Evolutionary conservation across 371 early-diverging fungal species (phyloP).

Genomic region (Rhizopus delemar): DNA sequence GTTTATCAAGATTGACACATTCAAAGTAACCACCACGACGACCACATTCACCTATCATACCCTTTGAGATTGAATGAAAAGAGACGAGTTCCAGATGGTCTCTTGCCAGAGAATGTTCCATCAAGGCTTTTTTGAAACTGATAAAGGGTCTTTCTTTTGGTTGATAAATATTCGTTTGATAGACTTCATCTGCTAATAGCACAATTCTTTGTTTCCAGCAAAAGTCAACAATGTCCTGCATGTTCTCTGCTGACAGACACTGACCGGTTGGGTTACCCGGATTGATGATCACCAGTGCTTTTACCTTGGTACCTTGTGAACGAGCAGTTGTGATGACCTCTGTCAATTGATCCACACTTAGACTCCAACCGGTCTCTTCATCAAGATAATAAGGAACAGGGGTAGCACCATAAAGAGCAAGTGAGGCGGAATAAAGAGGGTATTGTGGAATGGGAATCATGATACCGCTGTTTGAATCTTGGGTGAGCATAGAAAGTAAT

Average conservation of each 20-base stretch:
- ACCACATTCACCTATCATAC: slow-evolving; percentile 98
- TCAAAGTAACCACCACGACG: slow-evolving; percentile 98
- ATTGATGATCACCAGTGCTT: slow-evolving; percentile 92
- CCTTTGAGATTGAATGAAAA: slow-evolving; percentile 96
- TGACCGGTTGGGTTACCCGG: slow-evolving; percentile 97
- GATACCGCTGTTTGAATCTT: slow-evolving; percentile 77
- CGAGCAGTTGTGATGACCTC: slow-evolving; percentile 61
- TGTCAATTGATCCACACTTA: slow-evolving; percentile 65
- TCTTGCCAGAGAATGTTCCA: slow-evolving; percentile 48
- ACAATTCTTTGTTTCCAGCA: slow-evolving; percentile 77
- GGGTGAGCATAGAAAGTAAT: slow-evolving; percentile 77
- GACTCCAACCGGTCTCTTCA: slow-evolving; percentile 81
- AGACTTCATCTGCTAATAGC: slow-evolving; percentile 95
- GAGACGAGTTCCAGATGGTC: slow-evolving; percentile 79
- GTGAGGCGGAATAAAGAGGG: slow-evolving; percentile 90
- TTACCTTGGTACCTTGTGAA: slow-evolving; percentile 73
- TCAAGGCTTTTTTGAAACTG: slow-evolving; percentile 90
- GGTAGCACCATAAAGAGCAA: slow-evolving; percentile 73
- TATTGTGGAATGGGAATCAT: slow-evolving; percentile 98
- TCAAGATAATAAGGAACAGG: slow-evolving; percentile 88
- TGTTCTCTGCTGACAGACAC: slow-evolving; percentile 72
- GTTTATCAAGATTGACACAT: slow-evolving; percentile 76
- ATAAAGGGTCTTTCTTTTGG: slow-evolving; percentile 81
- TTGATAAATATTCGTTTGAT: slow-evolving; percentile 90
- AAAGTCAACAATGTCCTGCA: slow-evolving; percentile 80